A percentile compares a stretch with the other conserved stretches of the same genome.
Evolutionary conservation across 2,329 filamentous ascomycete species (phyloP).

Genomic region (Botrytis cinerea): DNA sequence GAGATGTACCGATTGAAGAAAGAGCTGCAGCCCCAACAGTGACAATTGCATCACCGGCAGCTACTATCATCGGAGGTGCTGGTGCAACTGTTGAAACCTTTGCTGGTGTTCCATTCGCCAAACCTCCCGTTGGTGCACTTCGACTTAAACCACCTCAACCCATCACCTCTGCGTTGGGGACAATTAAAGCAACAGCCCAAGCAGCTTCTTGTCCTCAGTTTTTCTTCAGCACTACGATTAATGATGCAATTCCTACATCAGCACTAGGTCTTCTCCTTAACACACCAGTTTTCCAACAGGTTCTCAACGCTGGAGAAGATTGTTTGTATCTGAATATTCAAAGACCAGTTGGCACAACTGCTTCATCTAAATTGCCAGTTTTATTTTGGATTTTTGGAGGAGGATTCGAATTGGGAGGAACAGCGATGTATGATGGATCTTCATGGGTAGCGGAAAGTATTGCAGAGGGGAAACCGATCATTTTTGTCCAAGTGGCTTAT

Average conservation of each 20-base stretch:
- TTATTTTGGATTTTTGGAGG: slow-evolving; percentile 73
- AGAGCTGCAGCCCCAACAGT: slow-evolving; percentile 22
- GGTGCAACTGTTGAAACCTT: slow-evolving; percentile 61
- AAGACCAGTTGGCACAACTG: slow-evolving; percentile 57
- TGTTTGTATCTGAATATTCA: slow-evolving; percentile 64
- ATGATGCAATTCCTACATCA: slow-evolving; percentile 43
- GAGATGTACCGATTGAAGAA: slow-evolving; percentile 13
- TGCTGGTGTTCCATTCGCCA: slow-evolving; percentile 71
- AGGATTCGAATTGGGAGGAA: slow-evolving; percentile 59
- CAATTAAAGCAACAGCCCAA: slow-evolving; percentile 58
- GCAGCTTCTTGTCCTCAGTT: slow-evolving; percentile 73
- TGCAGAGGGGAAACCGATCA: slow-evolving; percentile 59
- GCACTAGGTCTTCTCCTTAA: slow-evolving; percentile 54
- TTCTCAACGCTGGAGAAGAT: slow-evolving; percentile 60
- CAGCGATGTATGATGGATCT: slow-evolving; percentile 54
- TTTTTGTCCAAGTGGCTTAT: slow-evolving; percentile 80
- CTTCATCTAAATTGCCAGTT: slow-evolving; percentile 61
- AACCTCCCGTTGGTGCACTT: slow-evolving; percentile 65
- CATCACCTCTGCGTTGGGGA: slow-evolving; percentile 59
- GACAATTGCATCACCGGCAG: slow-evolving; percentile 26
- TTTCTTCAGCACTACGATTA: slow-evolving; percentile 54
- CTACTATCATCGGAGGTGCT: slow-evolving; percentile 28
- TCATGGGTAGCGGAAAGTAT: slow-evolving; percentile 51
- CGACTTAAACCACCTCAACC: slow-evolving; percentile 69
- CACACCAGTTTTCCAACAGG: slow-evolving; percentile 57